Evolutionary conservation across 2,329 filamentous ascomycete species (phyloP), one percentile per base, ranked within the genome.

Genomic region (Chaetomium globosum): DNA sequence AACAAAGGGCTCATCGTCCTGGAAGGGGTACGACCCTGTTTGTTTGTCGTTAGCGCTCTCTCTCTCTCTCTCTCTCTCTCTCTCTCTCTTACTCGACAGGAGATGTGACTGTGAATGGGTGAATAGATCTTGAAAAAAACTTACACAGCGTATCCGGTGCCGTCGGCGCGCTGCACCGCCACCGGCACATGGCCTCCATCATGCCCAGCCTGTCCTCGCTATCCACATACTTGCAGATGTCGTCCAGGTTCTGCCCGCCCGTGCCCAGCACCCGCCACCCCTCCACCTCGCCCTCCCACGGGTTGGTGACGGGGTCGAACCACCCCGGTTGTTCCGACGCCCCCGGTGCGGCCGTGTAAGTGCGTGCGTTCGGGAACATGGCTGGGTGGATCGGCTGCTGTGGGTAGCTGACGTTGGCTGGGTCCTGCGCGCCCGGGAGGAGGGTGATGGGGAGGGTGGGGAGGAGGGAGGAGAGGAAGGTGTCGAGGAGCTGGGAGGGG

Each of bases 21-120:
- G 93, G 78, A 97, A 99, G 0, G 95, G 95, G 74, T 98, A 99
- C 74, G 91, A 93, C 91, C 92, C 92, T 93, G n/a, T 30, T 54
- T 31, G 33, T 39, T 23, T 21, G 54, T 72, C 57, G 69, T 69
- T 36, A 64, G 36, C 26, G 2, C 16, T 5, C 9, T 3, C 8
- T 28, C 23, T 26, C 48, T 43, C 16, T 13, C 1, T 13, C 13
- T n/a, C n/a, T n/a, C n/a, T n/a, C 16, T 5, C 9, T 3, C 8
- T 28, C 23, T 26, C 48, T 43, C 16, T 13, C 1, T 13, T 6
- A 13, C 33, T 36, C 33, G 9, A 36, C 10, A 6, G 36, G 36
- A 19, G 39, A 43, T n/a, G 13, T 39, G 36, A 16, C 3, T 16
- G 31, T 30, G 21, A 9, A 48, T 13, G 12, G 13, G 33, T 10